Base-by-base conservation (phyloP, 306 rosid species). In the Vigna angularis region DNA sequence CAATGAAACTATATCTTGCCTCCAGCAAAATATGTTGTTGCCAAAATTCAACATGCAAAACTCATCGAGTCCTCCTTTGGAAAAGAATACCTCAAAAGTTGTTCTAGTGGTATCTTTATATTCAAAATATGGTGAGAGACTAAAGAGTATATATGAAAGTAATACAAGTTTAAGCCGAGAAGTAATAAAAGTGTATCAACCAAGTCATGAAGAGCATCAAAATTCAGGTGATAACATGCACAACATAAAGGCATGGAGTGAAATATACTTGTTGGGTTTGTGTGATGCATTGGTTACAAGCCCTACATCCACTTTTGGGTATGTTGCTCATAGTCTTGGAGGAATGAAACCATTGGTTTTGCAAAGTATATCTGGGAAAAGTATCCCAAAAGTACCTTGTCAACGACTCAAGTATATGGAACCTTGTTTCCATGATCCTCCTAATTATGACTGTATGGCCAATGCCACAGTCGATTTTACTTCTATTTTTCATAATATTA, bases 261-360 rank as follows among this genome's bases (percentile, higher is more conserved):
- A 53, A 53, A 18, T 53, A 53, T 53, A 53, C 3, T 53, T 53
- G 28, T 9, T 53, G 10, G 20, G 59, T 18, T 53, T 53, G 24
- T 53, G 59, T 53, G 28, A 53, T 53, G 28, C 6, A 18, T 53
- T 53, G 59, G 14, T 53, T 8, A 53, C 59, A 53, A 53, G 59
- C 30, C 59, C 59, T 12, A 18, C 4, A 28, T 53, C 59, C 10
- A 53, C 59, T 18, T 53, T 18, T 53, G 59, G 59, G 26, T 53
- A 53, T 53, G 59, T 53, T 53, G 59, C 59, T 53, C 59, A 53
- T 1, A 53, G 59, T 53, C 59, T 53, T 53, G 59, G 59, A 18
- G 59, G 59, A 18, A 18, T 53, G 59, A 53, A 53, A 8, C 59
- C 28, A 53, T 53, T 11, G 59, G 20, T 53, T 53, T 53, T 53